Evolutionary conservation across 129 eudicot genomes (phyloP), one percentile per base, ranked within the genome.

Genomic region (Apium graveolens): DNA sequence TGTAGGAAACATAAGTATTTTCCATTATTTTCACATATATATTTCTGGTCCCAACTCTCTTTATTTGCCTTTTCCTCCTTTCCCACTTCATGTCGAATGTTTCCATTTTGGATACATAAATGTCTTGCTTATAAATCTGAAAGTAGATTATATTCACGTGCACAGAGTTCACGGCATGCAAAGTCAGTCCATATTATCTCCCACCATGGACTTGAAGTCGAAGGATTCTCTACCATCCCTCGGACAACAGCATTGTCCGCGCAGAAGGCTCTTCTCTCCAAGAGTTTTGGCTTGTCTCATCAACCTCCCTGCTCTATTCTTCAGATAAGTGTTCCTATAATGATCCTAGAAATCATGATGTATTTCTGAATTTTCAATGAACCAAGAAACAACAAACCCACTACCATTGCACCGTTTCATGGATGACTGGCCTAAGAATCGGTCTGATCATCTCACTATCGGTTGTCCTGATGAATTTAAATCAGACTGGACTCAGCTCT

Each of bases 401-500:
- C 84, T 83, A 66, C 85, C 86, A n/a, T 79, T 86, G 73, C 88
- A 79, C 20, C 83, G 78, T 75, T 90, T 88, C 76, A 88, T 87
- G 34, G 85, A 87, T 55, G 84, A 83, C 45, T 90, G 91, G 90
- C 87, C 96, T 16, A 91, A 93, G 78, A 89, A 86, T 44, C 90
- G 80, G 65, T 76, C 92, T 4, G 53, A 70, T 71, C 88, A 81
- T 12, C 72, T 86, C 78, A 71, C 81, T 17, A 27, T 79, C 44
- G n/a, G 80, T 20, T 88, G 96, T 92, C 87, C 88, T 7, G 85
- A 88, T 78, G 86, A 84, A 39, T 79, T 87, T 53, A 91, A 88
- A 82, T 82, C 92, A 2, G 97, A 95, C 84, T 90, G 96, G 97
- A 90, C 98, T 82, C 97, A 86, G 32, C 96, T 95, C 51, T 90